Conservation (phyloP, 176 grass and related monocot species). For the Oryza nivara region DNA sequence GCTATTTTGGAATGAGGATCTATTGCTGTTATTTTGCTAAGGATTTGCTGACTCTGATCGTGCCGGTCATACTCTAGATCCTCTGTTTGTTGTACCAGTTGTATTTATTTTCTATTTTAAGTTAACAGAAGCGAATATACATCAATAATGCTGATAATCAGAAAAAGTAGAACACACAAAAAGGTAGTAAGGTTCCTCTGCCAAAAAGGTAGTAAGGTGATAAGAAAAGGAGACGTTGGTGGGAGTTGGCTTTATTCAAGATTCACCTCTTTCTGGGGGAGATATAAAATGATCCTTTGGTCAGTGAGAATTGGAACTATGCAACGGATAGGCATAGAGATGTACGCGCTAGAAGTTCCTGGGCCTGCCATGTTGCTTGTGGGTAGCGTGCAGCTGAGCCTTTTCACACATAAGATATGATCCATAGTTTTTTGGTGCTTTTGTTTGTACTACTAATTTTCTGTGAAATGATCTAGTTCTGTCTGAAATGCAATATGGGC, state of each 20-base stretch:
- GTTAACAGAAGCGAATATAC: conserved; percentile 23
- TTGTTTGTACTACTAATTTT: conserved; percentile 26
- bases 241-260: conserved; percentile 30
- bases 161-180: conserved; percentile 27
- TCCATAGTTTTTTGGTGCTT: conserved; percentile 19
- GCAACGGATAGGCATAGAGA: conserved; percentile 10
- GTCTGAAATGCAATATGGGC: not conserved
- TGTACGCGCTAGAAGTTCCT: conserved; percentile 21
- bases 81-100: not conserved
- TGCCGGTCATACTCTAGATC: conserved; percentile 13
- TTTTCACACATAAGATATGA: conserved; percentile 21
- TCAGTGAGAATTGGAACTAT: conserved; percentile 37
- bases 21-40: not conserved
- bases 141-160: conserved; percentile 17
- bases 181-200: not conserved
- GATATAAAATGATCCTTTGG: conserved; percentile 36
- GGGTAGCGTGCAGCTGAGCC: not conserved
- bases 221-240: conserved; percentile 25
- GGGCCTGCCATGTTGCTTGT: conserved; percentile 18
- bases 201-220: not conserved
- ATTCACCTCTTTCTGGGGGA: conserved; percentile 40
- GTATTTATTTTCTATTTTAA: not conserved
- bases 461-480: not conserved
- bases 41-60: not conserved
- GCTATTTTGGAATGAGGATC: conserved; percentile 13